These are phyloP conservation scores for Alternaria sp. DNA, from an alignment of 2,329 filamentous ascomycete genomes.

Conservation along the genomic window DNA sequence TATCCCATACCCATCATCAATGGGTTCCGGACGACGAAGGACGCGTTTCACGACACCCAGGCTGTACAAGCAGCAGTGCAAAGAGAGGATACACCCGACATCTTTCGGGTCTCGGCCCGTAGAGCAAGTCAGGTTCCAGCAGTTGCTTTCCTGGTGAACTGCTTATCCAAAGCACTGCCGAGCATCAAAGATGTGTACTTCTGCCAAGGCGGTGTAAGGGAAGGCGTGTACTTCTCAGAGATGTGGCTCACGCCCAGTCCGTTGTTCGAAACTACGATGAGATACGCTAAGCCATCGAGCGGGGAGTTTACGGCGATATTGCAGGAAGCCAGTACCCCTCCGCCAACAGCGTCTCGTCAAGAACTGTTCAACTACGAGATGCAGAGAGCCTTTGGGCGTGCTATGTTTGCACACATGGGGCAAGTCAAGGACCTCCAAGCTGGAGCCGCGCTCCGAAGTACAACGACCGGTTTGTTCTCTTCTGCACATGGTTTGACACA, in stretches of 20 bases:
- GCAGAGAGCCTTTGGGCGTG: conserved; percentile 64
- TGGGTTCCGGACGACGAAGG: conserved; percentile 71
- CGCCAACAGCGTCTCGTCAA: conserved; percentile 21
- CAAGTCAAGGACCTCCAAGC: conserved; percentile 58
- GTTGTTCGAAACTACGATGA: conserved; percentile 55
- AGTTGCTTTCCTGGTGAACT: conserved; percentile 79
- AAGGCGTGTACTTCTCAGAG: conserved; percentile 79
- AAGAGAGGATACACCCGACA: conserved; percentile 45
- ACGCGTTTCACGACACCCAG: conserved; percentile 65
- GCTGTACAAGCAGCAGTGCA: conserved; percentile 52
- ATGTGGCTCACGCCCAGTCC: conserved; percentile 57
- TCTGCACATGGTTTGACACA: conserved; percentile 77
- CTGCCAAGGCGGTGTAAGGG: conserved; percentile 85
- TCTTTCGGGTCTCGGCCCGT: conserved; percentile 79
- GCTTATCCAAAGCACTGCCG: conserved; percentile 72
- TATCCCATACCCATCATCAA: conserved; percentile 87
- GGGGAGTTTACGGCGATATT: conserved; percentile 58
- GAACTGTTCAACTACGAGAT: conserved; percentile 54
- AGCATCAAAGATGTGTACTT: conserved; percentile 75
- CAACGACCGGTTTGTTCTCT: conserved; percentile 71
- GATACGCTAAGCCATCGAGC: conserved; percentile 58
- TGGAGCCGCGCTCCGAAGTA: conserved; percentile 73
- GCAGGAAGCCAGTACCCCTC: conserved; percentile 51
- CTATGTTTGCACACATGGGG: conserved; percentile 59
- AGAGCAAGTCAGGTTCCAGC: conserved; percentile 83